phyloP scores from a whole-genome alignment of 768 basidiomycete genomes.

The Clitopilus passeckerianus region DNA sequence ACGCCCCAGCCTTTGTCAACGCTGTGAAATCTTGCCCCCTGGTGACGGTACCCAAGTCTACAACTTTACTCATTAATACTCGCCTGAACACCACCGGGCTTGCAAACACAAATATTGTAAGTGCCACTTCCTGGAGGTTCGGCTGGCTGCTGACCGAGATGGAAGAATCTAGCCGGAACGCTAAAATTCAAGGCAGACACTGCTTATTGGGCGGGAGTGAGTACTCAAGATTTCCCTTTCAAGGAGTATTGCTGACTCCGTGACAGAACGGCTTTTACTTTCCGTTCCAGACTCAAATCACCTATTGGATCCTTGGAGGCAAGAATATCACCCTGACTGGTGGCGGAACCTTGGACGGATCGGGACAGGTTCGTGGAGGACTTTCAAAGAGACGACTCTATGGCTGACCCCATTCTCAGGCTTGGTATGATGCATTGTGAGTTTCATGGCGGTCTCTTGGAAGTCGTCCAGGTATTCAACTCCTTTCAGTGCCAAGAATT shows the following conservation, averaged over 20 bases:
- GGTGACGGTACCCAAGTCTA: constrained; percentile 36
- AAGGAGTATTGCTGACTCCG: too few relatives aligned
- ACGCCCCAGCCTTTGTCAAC: constrained; percentile 40
- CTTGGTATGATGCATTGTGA: constrained; percentile 54
- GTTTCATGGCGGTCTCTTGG: not conserved
- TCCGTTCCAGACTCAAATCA: constrained; percentile 47
- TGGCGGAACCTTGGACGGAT: constrained; percentile 61
- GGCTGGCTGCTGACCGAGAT: not conserved
- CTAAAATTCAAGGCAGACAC: constrained; percentile 46
- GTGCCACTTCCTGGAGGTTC: constrained; percentile 4
- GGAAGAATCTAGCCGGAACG: constrained; percentile 44
- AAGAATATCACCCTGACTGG: constrained; percentile 44
- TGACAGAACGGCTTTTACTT: constrained; percentile 46
- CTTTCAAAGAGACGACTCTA: not conserved
- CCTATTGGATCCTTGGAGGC: constrained; percentile 54
- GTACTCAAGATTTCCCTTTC: constrained; percentile 1
- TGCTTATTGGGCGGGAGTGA: constrained; percentile 47
- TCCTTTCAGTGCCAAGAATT: constrained; percentile 33
- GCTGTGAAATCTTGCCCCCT: constrained; percentile 37
- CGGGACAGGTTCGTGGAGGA: constrained; percentile 43
- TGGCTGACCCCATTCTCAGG: constrained; percentile 17
- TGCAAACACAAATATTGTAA: constrained; percentile 42
- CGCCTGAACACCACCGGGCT: constrained; percentile 51
- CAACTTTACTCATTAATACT: constrained; percentile 46
- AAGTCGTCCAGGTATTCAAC: too few relatives aligned